Base-by-base conservation (phyloP, 2,329 filamentous ascomycete species). In the Ilyonectria sp. region DNA sequence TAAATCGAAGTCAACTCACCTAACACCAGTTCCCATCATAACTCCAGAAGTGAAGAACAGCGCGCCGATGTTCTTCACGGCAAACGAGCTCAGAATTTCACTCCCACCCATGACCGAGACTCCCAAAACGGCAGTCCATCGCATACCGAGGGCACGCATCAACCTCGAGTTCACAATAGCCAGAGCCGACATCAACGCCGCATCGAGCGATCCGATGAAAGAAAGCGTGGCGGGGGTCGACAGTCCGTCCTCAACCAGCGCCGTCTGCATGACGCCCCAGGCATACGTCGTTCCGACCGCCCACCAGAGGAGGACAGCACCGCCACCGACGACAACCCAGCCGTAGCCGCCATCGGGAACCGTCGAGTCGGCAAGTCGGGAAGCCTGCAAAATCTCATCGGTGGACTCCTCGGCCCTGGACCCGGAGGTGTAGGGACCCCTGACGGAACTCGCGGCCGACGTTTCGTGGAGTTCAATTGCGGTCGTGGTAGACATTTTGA, bases 261-360 rank as follows among this genome's bases (percentile, higher is more conserved):
- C 88, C 4, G 83, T 82, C 76, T 92, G 89, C 53, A 91, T 79
- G 0, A 92, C 83, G 26, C 89, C 90, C 88, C 89, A 91, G 69
- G 83, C 84, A 73, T 89, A 89, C 8, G 83, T 83, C 0, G 84
- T 87, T 57, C 88, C 89, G 55, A 87, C 83, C 58, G 86, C 82
- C 87, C 86, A 89, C 81, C 87, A 91, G 2, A 85, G 82, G 11
- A 89, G 72, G 1, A 87, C 73, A 2, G 84, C 82, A 70, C 86
- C 88, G 35, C 81, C 82, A 3, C 77, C 78, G 26, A 91, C 85
- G 8, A 90, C 81, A 15, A 84, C 80, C 87, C 87, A 89, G 67
- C 86, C 87, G 72, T 89, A 87, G 26, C 86, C 87, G 31, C 87
- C 87, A 53, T 89, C 86, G 0, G 87, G 87, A 0, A 82, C 82